A percentile compares a stretch with the other conserved stretches of the same genome.
These are phyloP conservation scores for Lyophyllum atratum DNA, from an alignment of 768 basidiomycete species.

Conservation along the genomic window DNA sequence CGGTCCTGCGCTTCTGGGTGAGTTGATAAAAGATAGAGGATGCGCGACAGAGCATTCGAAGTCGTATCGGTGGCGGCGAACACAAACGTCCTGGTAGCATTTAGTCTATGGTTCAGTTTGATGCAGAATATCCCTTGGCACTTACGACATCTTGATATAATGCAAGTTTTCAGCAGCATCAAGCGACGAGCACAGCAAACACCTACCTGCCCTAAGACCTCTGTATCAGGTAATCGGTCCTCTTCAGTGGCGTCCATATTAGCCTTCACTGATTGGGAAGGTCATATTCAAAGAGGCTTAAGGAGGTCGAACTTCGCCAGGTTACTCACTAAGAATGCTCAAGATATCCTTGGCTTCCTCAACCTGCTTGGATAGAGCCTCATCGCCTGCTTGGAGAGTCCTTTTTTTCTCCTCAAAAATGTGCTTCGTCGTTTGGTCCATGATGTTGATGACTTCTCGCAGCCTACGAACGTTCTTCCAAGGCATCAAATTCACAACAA, in stretches of 20 bases:
- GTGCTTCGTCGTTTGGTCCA: slow-evolving; percentile 27
- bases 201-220: slow-evolving; percentile 31
- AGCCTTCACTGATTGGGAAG: slow-evolving; percentile 26
- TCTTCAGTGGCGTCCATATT: slow-evolving; percentile 26
- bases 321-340: slow-evolving; percentile 23
- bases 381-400: slow-evolving; percentile 29
- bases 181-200: neutral
- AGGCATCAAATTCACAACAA: slow-evolving; percentile 27
- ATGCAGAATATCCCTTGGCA: neutral
- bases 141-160: neutral
- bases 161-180: neutral
- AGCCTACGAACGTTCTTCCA: slow-evolving; percentile 24
- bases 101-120: neutral
- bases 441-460: slow-evolving; percentile 28
- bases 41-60: slow-evolving; percentile 29
- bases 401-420: slow-evolving; percentile 34
- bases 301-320: neutral
- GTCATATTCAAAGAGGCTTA: neutral
- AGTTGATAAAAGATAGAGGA: slow-evolving; percentile 26
- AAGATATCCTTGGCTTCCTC: slow-evolving; percentile 31
- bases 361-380: slow-evolving; percentile 27
- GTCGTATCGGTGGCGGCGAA: slow-evolving; percentile 39
- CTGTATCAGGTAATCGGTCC: slow-evolving; percentile 30
- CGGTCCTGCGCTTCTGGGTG: slow-evolving; percentile 34
- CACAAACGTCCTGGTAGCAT: slow-evolving; percentile 25